phyloP scores from a whole-genome alignment of 306 rosid species.

The Carpinus viminea region DNA sequence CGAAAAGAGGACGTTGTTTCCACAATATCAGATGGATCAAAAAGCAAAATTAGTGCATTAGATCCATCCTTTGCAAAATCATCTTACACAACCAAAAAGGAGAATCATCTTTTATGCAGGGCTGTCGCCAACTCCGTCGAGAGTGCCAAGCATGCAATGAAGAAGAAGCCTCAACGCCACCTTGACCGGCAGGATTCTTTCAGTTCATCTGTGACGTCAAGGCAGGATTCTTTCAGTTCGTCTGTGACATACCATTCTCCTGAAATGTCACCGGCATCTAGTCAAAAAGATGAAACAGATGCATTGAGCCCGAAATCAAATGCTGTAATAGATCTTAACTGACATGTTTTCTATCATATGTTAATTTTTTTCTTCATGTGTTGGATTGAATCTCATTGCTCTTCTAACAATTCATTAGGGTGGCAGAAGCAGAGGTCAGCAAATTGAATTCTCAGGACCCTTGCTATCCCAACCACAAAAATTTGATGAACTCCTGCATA shows the following conservation, averaged over 20 bases:
- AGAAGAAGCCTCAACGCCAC: slow-evolving; percentile 29
- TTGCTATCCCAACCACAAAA: slow-evolving; percentile 33
- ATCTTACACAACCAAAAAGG: slow-evolving; percentile 41
- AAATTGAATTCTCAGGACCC: slow-evolving; percentile 54
- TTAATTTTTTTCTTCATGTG: neutral
- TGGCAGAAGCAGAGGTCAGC: slow-evolving; percentile 28
- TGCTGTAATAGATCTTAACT: neutral
- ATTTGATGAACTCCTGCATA: slow-evolving; percentile 48
- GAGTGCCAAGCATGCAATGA: slow-evolving; percentile 17
- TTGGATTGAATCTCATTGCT: slow-evolving; percentile 17
- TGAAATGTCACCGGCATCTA: slow-evolving; percentile 37
- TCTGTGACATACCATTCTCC: slow-evolving; percentile 34
- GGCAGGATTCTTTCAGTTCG: no score
- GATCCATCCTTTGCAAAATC: slow-evolving; percentile 79
- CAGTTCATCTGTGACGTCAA: slow-evolving; percentile 50
- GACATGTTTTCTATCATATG: neutral
- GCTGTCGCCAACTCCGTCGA: slow-evolving; percentile 26
- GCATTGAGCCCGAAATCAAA: neutral
- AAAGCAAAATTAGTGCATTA: slow-evolving; percentile 79
- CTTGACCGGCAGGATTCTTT: slow-evolving; percentile 41
- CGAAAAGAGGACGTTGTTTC: slow-evolving; percentile 64
- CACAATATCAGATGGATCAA: slow-evolving; percentile 75
- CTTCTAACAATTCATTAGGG: slow-evolving; percentile 37
- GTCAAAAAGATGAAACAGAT: slow-evolving; percentile 29
- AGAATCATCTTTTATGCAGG: slow-evolving; percentile 33